Conservation (phyloP, 2,329 filamentous ascomycete species). For the Colletotrichum sp. region DNA sequence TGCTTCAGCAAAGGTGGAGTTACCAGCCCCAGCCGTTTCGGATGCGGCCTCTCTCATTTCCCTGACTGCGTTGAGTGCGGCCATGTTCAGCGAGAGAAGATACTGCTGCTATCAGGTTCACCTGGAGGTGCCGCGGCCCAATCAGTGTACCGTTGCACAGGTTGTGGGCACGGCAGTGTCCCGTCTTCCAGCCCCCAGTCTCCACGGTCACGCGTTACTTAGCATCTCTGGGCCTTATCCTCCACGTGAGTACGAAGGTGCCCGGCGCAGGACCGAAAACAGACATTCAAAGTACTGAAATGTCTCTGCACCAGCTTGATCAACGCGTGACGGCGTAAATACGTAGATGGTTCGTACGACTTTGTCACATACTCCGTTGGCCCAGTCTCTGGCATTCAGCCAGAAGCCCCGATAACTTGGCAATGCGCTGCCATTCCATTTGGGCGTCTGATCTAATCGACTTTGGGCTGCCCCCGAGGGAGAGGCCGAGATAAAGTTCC, state of each 20-base stretch:
- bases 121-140: background rate
- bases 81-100: background rate
- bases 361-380: background rate
- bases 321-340: background rate
- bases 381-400: background rate
- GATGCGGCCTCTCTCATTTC: background rate
- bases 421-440: background rate
- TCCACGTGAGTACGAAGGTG: background rate
- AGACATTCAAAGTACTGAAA: background rate
- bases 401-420: background rate
- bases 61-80: background rate
- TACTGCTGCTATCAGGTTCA: background rate
- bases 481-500: background rate
- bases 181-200: background rate
- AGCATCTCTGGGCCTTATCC: background rate
- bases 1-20: background rate
- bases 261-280: background rate
- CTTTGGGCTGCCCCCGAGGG: background rate
- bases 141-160: background rate
- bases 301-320: background rate
- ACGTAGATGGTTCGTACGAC: background rate
- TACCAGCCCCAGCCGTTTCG: background rate
- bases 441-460: background rate
- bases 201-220: background rate
- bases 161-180: background rate